Conservation (phyloP, 345 rosid genomes). For the Eucalyptus erythrocorys region DNA sequence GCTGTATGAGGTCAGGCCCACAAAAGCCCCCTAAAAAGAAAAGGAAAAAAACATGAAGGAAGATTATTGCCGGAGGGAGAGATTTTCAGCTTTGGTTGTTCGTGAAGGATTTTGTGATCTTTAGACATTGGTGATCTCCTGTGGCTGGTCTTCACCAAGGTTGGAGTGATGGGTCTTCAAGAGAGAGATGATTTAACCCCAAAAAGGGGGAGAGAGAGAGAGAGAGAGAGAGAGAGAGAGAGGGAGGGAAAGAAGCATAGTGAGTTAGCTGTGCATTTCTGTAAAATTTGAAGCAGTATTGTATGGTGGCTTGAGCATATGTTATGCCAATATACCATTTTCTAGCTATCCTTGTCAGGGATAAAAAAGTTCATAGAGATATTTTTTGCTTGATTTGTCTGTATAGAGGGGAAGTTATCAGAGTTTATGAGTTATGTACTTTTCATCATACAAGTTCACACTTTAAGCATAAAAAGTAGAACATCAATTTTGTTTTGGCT, state of each 20-base stretch:
- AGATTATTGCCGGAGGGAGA: background rate
- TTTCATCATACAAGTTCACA: background rate
- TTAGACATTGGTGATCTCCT: background rate
- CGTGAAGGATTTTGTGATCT: background rate
- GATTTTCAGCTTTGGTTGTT: background rate
- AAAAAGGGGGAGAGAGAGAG: background rate
- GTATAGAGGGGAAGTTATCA: background rate
- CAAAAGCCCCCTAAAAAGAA: background rate
- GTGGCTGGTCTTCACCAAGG: background rate
- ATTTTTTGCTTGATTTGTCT: background rate
- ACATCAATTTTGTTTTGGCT: background rate
- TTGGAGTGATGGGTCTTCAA: background rate
- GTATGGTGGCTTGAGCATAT: background rate
- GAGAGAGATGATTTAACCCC: background rate
- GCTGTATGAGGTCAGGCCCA: conserved; percentile 20
- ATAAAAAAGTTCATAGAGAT: background rate
- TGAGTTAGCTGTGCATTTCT: background rate
- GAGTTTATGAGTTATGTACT: background rate
- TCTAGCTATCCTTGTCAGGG: background rate
- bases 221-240: background rate
- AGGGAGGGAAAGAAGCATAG: background rate
- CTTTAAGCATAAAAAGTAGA: background rate
- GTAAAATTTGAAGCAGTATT: background rate
- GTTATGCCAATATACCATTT: background rate
- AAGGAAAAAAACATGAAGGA: background rate